A percentile compares a stretch with the other conserved stretches of the same genome.
These are phyloP conservation scores for Candida broadrunensis DNA, from an alignment of 805 yeast genomes.

Conservation along the genomic window DNA sequence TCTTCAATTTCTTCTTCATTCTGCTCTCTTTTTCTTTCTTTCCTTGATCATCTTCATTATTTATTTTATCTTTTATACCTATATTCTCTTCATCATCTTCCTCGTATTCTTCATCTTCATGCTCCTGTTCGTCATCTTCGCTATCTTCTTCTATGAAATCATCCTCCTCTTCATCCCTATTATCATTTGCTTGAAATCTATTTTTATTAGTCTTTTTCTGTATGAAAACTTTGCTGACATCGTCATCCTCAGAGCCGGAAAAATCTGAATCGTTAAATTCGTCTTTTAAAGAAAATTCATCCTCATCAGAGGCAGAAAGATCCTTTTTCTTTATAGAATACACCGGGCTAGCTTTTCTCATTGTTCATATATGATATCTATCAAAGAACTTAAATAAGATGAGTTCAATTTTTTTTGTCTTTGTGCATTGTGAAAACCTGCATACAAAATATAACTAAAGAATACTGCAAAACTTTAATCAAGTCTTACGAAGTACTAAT, in stretches of 20 bases:
- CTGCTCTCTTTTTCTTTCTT: constrained; percentile 7
- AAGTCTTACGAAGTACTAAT: no score
- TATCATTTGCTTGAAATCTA: constrained; percentile 8
- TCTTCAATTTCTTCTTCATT: constrained; percentile 44
- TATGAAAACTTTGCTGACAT: constrained; percentile 5
- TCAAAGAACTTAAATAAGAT: no score
- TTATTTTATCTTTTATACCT: constrained; percentile 10
- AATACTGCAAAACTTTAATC: no score
- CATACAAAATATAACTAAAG: no score
- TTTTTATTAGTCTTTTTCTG: constrained; percentile 10
- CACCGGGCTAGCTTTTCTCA: no score
- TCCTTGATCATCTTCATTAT: constrained; percentile 5
- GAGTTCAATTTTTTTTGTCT: no score
- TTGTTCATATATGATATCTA: no score
- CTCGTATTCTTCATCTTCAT: constrained; percentile 13
- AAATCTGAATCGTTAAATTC: constrained; percentile 7
- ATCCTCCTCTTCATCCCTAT: constrained; percentile 18
- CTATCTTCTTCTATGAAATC: constrained; percentile 4
- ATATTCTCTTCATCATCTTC: constrained; percentile 15
- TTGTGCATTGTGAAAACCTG: no score
- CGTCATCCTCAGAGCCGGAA: constrained; percentile 9
- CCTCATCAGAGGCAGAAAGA: no score
- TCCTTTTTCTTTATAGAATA: no score
- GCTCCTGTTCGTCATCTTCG: constrained; percentile 9
- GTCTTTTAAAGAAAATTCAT: neutral